phyloP scores from a whole-genome alignment of 2,329 filamentous ascomycete genomes.

The Phyllosticta citriasiana region DNA sequence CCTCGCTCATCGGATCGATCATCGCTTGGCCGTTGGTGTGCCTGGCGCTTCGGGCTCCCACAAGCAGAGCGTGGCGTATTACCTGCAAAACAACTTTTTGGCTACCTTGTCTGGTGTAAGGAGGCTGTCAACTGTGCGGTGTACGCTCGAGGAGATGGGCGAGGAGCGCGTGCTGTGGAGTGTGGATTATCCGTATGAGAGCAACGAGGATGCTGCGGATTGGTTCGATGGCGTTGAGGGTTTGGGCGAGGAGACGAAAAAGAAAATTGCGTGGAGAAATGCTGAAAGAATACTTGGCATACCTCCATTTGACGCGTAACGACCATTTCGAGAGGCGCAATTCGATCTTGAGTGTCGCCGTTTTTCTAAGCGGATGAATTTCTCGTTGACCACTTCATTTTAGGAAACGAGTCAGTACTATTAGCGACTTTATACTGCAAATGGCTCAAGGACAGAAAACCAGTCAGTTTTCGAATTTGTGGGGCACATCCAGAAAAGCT shows the following conservation, averaged over 20 bases:
- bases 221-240: conserved; percentile 31
- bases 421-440: too few relatives aligned
- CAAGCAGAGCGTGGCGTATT: conserved; percentile 41
- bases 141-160: conserved; percentile 40
- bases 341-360: background rate
- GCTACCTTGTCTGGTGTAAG: conserved; percentile 49
- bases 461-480: too few relatives aligned
- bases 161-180: conserved; percentile 42
- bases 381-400: too few relatives aligned
- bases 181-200: conserved; percentile 46
- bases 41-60: conserved; percentile 20
- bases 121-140: conserved; percentile 43
- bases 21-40: conserved; percentile 40
- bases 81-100: conserved; percentile 47
- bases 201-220: conserved; percentile 31
- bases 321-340: background rate
- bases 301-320: background rate
- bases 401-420: too few relatives aligned
- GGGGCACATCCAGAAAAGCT: too few relatives aligned
- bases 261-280: background rate
- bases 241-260: background rate
- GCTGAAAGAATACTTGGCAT: background rate
- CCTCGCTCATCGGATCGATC: conserved; percentile 38
- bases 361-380: background rate
- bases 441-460: too few relatives aligned